Evolutionary conservation across 306 rosid genomes (phyloP).

Genomic region (Gillenia trifoliata): DNA sequence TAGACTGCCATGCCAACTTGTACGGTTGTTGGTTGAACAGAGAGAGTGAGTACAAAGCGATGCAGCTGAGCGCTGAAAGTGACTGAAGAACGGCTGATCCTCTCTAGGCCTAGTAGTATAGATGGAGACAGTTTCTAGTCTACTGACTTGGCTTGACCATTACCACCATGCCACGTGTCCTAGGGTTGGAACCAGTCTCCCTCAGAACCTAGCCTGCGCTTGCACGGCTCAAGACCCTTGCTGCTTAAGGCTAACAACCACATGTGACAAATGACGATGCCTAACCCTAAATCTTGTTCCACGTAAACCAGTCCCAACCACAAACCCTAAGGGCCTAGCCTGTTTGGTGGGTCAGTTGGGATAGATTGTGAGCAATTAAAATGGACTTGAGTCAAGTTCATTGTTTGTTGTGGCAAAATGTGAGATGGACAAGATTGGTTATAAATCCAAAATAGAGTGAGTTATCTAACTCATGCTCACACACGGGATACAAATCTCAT

Average conservation of each 20-base stretch:
- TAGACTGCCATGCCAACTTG: neutral
- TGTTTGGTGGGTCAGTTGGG: no score
- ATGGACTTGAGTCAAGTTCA: no score
- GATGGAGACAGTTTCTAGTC: neutral
- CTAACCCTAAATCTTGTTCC: neutral
- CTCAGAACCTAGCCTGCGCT: constrained; percentile 1
- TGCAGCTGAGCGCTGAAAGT: constrained; percentile 6
- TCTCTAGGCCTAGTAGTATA: constrained; percentile 12
- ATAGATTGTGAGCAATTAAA: no score
- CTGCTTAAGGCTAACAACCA: neutral
- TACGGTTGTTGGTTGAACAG: constrained; percentile 4
- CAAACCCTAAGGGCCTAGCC: no score
- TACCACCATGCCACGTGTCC: constrained; percentile 12
- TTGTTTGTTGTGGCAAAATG: no score
- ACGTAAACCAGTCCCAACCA: neutral
- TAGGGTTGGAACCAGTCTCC: constrained; percentile 28
- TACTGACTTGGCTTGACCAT: constrained; percentile 12
- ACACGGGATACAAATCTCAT: no score
- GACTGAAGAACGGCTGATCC: constrained; percentile 33
- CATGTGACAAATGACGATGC: neutral
- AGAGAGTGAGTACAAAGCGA: constrained; percentile 3
- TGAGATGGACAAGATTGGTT: no score
- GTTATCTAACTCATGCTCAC: no score
- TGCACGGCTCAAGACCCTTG: constrained; percentile 19
- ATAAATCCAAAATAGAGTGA: no score